Percentiles rank a stretch among this genome's conserved stretches.
phyloP scores from a whole-genome alignment of 768 basidiomycete species.

The Amyloporia xantha region DNA sequence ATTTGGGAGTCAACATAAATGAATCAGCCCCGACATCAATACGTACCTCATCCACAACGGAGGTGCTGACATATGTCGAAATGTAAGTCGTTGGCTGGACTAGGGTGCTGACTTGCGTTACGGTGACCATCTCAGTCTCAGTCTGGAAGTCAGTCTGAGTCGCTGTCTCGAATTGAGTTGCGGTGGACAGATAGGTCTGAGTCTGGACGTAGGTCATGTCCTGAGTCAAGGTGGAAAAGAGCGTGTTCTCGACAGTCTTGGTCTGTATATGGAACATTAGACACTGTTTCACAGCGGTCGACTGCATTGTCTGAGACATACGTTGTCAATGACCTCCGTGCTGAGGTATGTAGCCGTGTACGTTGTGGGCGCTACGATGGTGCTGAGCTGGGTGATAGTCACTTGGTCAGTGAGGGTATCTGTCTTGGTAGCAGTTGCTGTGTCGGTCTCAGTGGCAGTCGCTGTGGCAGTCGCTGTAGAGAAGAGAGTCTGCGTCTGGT shows the following conservation, averaged over 20 bases:
- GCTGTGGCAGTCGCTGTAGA: conserved; percentile 33
- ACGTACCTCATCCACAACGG: conserved; percentile 50
- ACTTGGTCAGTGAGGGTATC: conserved; percentile 42
- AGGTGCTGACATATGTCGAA: conserved; percentile 48
- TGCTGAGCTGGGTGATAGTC: conserved; percentile 48
- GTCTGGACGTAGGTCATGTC: conserved; percentile 44
- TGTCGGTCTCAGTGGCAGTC: conserved; percentile 28
- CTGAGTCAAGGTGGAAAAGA: conserved; percentile 46
- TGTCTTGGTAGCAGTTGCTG: conserved; percentile 44
- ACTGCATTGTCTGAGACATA: conserved; percentile 21
- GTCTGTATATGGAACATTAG: conserved; percentile 31
- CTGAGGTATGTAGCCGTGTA: conserved; percentile 45
- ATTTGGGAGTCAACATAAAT: background rate
- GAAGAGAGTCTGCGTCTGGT: conserved; percentile 50
- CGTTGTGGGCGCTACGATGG: conserved; percentile 51
- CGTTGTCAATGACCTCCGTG: conserved; percentile 52
- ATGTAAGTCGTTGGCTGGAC: conserved; percentile 52
- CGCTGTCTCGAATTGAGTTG: conserved; percentile 31
- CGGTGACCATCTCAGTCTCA: conserved; percentile 41
- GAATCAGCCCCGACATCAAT: background rate
- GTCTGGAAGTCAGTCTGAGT: conserved; percentile 51
- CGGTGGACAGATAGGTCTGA: conserved; percentile 42
- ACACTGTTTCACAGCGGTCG: background rate
- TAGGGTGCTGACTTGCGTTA: conserved; percentile 45
- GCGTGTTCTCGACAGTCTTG: conserved; percentile 49